A percentile compares a stretch with the other conserved stretches of the same genome.
phyloP scores from a whole-genome alignment of 176 grass and related monocot genomes.

The Secale cereale region DNA sequence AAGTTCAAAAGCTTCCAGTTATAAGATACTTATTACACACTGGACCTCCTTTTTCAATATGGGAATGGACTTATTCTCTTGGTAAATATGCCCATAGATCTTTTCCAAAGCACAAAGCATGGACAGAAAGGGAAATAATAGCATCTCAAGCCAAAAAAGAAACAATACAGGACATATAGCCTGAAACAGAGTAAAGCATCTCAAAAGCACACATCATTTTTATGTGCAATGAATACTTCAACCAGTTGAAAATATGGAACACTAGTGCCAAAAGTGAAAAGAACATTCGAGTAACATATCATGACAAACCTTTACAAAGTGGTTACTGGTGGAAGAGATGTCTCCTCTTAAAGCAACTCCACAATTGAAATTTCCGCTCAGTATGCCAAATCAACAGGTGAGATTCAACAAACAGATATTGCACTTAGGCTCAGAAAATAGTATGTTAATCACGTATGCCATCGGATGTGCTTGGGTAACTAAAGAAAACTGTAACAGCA shows the following conservation, averaged over 20 bases:
- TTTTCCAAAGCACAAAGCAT: constrained; percentile 25
- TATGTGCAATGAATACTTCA: constrained; percentile 16
- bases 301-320: constrained; percentile 95
- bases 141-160: neutral
- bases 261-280: constrained; percentile 23
- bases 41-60: neutral
- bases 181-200: neutral
- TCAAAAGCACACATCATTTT: constrained; percentile 21
- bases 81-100: neutral
- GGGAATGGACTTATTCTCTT: neutral
- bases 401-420: constrained; percentile 55
- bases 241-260: constrained; percentile 24
- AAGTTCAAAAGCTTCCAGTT: neutral
- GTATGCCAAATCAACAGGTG: constrained; percentile 56
- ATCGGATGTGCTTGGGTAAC: constrained; percentile 17
- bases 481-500: constrained; percentile 23
- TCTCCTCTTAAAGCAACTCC: constrained; percentile 94
- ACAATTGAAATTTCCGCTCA: constrained; percentile 72
- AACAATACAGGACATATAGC: neutral
- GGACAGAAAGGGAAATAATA: constrained; percentile 3
- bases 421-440: constrained; percentile 60
- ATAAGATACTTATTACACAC: neutral
- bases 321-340: constrained; percentile 74
- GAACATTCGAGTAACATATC: constrained; percentile 66
- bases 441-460: constrained; percentile 33